Base-by-base conservation (phyloP, 495 filamentous ascomycete species). In the Penicillium simplicissimum region DNA sequence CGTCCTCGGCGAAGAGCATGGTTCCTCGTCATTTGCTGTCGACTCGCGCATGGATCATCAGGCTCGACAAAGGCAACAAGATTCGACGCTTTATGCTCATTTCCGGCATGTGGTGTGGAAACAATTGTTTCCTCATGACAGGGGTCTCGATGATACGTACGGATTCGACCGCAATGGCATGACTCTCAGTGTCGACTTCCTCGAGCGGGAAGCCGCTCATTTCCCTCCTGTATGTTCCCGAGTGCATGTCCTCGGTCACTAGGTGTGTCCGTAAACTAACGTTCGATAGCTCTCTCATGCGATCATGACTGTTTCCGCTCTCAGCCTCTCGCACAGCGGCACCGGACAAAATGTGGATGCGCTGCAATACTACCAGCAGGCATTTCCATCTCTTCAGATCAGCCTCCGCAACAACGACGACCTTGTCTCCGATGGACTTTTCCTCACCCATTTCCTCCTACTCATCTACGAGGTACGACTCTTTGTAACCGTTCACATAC, bases 401-500 rank as follows among this genome's bases (percentile, higher is more conserved):
- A 81, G 73, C 45, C 66, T 84, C 6, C 76, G 72, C 9, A 77
- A 71, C 49, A 73, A 74, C 40, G 69, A 81, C 23, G 82, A 85
- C 61, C 76, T 85, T 23, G 76, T 79, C 33, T 86, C 84, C 0
- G 82, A 87, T 66, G 84, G 83, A 15, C 72, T 80, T 2, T 84
- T 86, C 51, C 69, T 88, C 3, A 82, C 83, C 0, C 84, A 88
- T 62, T 86, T 87, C 67, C 67, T 87, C n/a, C 75, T 87, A 6
- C 76, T 87, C 17, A 67, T 88, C 17, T 87, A 85, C 58, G 85
- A 87, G 71, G 81, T 86, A 62, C 10, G 5, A n/a, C 34, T 17
- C 19, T 15, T 13, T 37, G 3, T 19, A n/a, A 17, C 36, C 0
- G 13, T n/a, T 17, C 10, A 13, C 8, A n/a, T 2, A 17, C 2